Base-by-base conservation (phyloP, 1,139 yeast species). In the Suhomyces wounanorum region DNA sequence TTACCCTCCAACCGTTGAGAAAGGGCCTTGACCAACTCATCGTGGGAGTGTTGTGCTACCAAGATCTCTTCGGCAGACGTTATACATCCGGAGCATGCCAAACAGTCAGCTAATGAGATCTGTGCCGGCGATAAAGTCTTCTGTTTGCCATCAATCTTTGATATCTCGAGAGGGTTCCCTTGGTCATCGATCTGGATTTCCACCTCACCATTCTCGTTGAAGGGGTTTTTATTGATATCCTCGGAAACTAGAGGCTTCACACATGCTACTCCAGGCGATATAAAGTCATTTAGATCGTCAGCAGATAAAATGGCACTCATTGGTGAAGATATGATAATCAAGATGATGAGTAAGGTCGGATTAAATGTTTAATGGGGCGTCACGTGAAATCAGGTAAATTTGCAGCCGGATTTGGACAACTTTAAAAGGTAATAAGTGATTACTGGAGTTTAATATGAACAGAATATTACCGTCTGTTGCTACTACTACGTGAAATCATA, bases 31-130 rank as follows among this genome's bases (percentile, higher is more conserved):
- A 89, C 59, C 47, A 94, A 77, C 60, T 91, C 95, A 33, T 81
- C 82, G 61, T 92, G 96, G 36, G 96, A 89, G 67, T 94, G 99
- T 59, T 90, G 86, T 3, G 96, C 90, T 40, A 94, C 89, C 47
- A 94, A 72, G 18, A 94, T 92, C 58, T 92, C 96, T 64, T 94
- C 99, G 13, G 97, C 96, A 10, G 96, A 89, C 0, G 99, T 94
- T 54, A 94, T 91, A 67, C 99, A 94, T 1, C 99, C 99, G 3
- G 96, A 85, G 63, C 99, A 94, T 0, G 99, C 99, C 48, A 94
- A 74, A 68, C 99, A 94, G 72, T 94, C 99, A 9, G 92, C 85
- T 43, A 94, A 70, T 2, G 96, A 87, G 47, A 94, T 94, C 59
- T 89, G 94, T 0, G 97, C 99, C 44, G 92, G 87, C 36, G 86